Percentiles rank a stretch among this genome's conserved stretches.
Evolutionary conservation across 148 eudicot genomes (phyloP).

Genomic region (Arbutus unedo): DNA sequence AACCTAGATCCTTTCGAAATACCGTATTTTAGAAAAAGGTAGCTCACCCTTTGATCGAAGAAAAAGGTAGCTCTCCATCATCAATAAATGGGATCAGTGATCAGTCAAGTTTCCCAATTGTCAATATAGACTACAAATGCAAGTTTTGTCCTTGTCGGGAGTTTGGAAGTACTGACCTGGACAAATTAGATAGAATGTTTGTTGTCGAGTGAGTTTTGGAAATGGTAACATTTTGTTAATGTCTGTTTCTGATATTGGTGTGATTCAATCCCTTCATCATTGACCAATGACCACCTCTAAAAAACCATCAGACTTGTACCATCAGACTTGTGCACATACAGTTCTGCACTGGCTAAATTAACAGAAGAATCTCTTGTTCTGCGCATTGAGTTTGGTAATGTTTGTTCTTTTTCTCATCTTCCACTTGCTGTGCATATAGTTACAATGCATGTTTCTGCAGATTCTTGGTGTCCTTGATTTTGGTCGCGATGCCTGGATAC

Average conservation of each 20-base stretch:
- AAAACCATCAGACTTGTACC: background rate
- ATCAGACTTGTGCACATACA: background rate
- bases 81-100: no score
- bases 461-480: constrained; percentile 78
- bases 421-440: background rate
- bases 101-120: background rate
- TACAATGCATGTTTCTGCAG: constrained; percentile 32
- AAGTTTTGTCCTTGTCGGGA: background rate
- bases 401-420: background rate
- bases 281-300: background rate
- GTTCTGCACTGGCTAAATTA: background rate
- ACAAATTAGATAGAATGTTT: background rate
- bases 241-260: background rate
- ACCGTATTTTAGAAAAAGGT: no score
- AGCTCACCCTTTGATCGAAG: no score
- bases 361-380: background rate
- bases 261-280: background rate
- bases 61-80: no score
- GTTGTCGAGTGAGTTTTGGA: constrained; percentile 2
- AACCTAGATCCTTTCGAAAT: no score
- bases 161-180: background rate
- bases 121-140: background rate
- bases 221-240: background rate
- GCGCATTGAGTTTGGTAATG: background rate
- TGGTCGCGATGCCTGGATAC: constrained; percentile 87